These are phyloP conservation scores for Prunus fruticosa DNA, from an alignment of 306 rosid genomes.

Conservation along the genomic window DNA sequence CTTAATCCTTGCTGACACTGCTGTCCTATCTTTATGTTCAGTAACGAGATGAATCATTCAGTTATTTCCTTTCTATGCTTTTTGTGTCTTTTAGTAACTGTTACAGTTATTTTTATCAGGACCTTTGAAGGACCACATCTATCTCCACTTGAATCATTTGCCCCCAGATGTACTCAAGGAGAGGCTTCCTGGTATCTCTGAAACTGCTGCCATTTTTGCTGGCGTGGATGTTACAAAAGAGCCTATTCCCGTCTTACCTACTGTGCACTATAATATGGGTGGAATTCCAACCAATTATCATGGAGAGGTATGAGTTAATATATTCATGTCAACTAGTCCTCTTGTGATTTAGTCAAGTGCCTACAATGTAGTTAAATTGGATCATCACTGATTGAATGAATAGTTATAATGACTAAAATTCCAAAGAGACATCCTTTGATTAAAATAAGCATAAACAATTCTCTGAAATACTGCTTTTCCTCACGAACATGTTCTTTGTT, in stretches of 20 bases:
- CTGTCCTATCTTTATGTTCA: conserved; percentile 11
- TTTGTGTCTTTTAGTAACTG: background rate
- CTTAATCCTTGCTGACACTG: background rate
- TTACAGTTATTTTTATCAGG: conserved; percentile 48
- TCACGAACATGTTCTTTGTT: conserved; percentile 16
- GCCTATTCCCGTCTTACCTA: conserved; percentile 97
- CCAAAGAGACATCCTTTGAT: no score
- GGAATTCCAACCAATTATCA: conserved; percentile 91
- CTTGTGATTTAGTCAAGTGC: background rate
- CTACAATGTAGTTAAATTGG: background rate
- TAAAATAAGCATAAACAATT: background rate
- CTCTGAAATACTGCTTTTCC: conserved; percentile 5
- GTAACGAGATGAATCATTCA: background rate
- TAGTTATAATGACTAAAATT: no score
- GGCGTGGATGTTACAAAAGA: conserved; percentile 98
- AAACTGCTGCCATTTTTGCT: conserved; percentile 99
- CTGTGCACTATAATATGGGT: conserved; percentile 98
- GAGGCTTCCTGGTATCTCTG: conserved; percentile 99
- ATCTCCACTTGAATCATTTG: conserved; percentile 96
- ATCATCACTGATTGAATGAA: no score
- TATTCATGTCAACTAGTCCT: conserved; percentile 3
- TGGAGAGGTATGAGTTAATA: conserved; percentile 68
- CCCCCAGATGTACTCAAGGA: conserved; percentile 99
- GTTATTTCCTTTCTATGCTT: background rate
- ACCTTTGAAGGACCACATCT: conserved; percentile 95